Evolutionary conservation across 2,329 filamentous ascomycete genomes (phyloP).

Genomic region (Pseudogymnoascus sp.): DNA sequence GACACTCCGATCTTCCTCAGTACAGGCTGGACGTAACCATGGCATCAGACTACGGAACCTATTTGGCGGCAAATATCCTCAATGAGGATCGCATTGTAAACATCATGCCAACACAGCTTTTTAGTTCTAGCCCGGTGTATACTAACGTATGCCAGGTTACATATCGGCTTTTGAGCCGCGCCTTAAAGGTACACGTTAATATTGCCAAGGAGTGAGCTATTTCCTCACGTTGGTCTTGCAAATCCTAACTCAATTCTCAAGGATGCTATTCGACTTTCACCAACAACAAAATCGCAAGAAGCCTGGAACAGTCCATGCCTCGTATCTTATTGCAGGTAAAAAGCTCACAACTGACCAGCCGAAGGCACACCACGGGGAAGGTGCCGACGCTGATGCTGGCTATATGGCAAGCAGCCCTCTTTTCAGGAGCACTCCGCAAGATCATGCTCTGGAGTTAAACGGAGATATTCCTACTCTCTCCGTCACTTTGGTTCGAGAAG

Average conservation of each 20-base stretch:
- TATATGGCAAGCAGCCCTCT: conserved; percentile 55
- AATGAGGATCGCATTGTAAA: conserved; percentile 29
- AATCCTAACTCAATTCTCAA: conserved; percentile 31
- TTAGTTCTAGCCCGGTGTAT: not conserved
- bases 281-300: conserved; percentile 67
- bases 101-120: conserved; percentile 6
- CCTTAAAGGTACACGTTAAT: conserved; percentile 76
- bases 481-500: conserved; percentile 63
- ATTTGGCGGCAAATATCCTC: conserved; percentile 28
- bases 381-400: conserved; percentile 54
- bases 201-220: conserved; percentile 69
- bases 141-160: conserved; percentile 56
- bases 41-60: conserved; percentile 26
- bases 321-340: conserved; percentile 76
- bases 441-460: conserved; percentile 40
- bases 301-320: conserved; percentile 72
- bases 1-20: not conserved
- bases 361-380: not conserved
- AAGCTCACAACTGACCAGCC: conserved; percentile 32
- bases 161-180: conserved; percentile 77
- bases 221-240: not conserved
- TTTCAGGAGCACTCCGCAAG: conserved; percentile 38
- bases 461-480: conserved; percentile 39
- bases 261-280: conserved; percentile 84
- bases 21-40: not conserved